phyloP scores from a whole-genome alignment of 2,329 filamentous ascomycete genomes.

The Cladosporium sp. region DNA sequence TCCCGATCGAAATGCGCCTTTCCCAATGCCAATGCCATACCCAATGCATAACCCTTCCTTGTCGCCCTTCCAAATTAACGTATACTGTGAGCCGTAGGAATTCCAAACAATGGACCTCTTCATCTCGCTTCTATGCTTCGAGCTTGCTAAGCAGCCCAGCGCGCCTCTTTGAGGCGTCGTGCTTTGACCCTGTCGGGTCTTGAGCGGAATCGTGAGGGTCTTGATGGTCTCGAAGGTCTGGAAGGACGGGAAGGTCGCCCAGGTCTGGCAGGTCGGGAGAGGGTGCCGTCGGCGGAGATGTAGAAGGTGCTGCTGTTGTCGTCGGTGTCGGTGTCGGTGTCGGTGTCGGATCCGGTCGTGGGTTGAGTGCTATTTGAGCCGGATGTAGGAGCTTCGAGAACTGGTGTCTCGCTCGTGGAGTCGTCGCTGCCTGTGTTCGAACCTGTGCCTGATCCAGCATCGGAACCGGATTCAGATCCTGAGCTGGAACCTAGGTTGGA shows the following conservation, averaged over 20 bases:
- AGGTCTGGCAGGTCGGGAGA: neutral
- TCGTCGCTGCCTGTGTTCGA: neutral
- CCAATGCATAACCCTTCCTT: neutral
- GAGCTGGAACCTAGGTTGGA: no score
- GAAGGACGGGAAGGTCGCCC: neutral
- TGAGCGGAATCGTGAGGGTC: neutral
- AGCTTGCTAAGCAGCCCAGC: slow-evolving; percentile 1
- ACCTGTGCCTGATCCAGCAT: no score
- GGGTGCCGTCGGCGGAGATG: neutral
- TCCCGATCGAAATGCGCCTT: neutral
- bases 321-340: neutral
- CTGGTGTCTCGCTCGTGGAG: neutral
- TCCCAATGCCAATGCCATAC: neutral
- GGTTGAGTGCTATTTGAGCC: neutral
- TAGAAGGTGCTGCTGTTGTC: neutral
- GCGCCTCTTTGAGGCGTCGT: neutral
- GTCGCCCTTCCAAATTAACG: neutral
- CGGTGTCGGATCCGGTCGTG: neutral
- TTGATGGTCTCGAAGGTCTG: neutral
- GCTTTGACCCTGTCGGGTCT: neutral
- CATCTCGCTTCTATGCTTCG: neutral
- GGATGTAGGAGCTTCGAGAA: neutral
- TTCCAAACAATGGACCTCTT: no score
- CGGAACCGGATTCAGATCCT: no score
- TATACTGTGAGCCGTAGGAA: slow-evolving; percentile 9